These are phyloP conservation scores for Penicillium atrosanguineum DNA, from an alignment of 495 filamentous ascomycete genomes.

Conservation along the genomic window DNA sequence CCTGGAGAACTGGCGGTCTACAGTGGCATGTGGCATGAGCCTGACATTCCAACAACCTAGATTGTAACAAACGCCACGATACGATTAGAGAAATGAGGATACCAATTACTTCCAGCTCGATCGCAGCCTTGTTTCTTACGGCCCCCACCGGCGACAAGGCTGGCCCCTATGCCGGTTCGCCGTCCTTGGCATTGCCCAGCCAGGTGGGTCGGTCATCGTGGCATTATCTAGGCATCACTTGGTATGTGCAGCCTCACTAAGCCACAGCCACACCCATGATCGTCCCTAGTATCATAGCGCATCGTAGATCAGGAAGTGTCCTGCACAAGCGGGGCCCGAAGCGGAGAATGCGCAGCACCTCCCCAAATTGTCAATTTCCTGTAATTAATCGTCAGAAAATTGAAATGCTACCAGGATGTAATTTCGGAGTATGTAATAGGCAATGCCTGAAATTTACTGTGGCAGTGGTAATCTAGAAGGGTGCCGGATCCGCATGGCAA, in stretches of 20 bases:
- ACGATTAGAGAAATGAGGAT: not conserved
- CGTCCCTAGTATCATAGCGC: not conserved
- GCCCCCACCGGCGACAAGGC: not conserved
- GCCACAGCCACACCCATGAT: not conserved
- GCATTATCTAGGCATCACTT: not conserved
- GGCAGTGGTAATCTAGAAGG: not conserved
- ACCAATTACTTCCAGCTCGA: not conserved
- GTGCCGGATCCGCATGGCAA: not conserved
- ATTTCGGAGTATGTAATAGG: not conserved
- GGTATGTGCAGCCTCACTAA: not conserved
- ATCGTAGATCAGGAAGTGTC: not conserved
- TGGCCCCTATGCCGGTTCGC: not conserved
- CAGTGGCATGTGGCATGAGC: not conserved
- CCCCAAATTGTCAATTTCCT: not conserved
- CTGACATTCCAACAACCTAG: not conserved
- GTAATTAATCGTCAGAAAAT: not conserved
- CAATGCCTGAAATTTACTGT: not conserved
- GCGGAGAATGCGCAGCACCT: not conserved
- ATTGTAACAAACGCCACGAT: not conserved
- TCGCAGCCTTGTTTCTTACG: not conserved
- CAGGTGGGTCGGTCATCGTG: not conserved
- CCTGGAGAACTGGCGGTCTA: not conserved
- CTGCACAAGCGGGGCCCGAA: not conserved
- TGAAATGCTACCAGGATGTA: not conserved
- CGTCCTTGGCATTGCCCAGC: constrained; percentile 9